phyloP scores from a whole-genome alignment of 2,329 filamentous ascomycete species.

The Colletotrichum sublineola region DNA sequence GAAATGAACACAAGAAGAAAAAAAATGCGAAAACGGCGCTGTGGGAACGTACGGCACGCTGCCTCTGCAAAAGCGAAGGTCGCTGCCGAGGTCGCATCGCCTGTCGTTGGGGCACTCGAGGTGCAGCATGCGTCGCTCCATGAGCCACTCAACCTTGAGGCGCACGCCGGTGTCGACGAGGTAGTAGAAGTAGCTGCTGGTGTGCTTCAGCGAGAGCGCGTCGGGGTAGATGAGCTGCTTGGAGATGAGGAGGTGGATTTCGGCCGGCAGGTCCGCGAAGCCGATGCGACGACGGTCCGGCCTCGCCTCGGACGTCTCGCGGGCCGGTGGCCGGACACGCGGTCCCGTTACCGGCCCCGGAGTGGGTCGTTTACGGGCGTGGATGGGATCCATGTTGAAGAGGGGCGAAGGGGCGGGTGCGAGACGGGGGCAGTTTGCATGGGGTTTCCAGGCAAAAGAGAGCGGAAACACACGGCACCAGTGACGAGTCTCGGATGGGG shows the following conservation, averaged over 20 bases:
- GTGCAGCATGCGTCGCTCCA: slow-evolving; percentile 72
- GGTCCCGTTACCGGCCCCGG: slow-evolving; percentile 13
- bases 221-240: slow-evolving; percentile 76
- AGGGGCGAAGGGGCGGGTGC: neutral
- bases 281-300: neutral
- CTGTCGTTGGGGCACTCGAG: slow-evolving; percentile 74
- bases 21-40: neutral
- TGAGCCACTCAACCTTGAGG: slow-evolving; percentile 77
- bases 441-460: neutral
- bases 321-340: neutral
- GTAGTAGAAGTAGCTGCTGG: slow-evolving; percentile 71
- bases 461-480: neutral
- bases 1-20: neutral
- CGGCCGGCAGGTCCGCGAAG: slow-evolving; percentile 70
- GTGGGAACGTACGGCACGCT: slow-evolving; percentile 64
- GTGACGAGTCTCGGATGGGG: neutral
- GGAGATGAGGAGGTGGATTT: slow-evolving; percentile 75
- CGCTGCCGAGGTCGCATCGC: slow-evolving; percentile 70
- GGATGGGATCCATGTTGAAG: slow-evolving; percentile 11
- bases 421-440: too few species aligned
- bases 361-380: slow-evolving; percentile 26
- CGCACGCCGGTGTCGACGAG: slow-evolving; percentile 75
- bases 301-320: neutral
- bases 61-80: slow-evolving; percentile 71
- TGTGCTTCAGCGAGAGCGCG: slow-evolving; percentile 78